These are phyloP conservation scores for Panicum hallii DNA, from an alignment of 202 grass and related monocot genomes.

Conservation along the genomic window DNA sequence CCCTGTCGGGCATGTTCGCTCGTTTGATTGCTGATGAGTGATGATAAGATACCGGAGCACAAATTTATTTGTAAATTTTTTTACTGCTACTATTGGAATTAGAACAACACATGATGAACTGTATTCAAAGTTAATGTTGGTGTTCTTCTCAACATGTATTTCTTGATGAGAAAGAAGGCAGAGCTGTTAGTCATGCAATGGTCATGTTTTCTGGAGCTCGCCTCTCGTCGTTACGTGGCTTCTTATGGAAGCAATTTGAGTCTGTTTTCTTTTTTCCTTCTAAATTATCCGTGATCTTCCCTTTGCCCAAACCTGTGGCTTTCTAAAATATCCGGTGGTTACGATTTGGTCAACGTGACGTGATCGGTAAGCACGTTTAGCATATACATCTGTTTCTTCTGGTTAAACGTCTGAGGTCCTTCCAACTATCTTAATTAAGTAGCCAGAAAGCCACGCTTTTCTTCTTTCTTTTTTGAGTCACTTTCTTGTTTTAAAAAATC, in stretches of 20 bases:
- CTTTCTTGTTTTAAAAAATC: slow-evolving; percentile 33
- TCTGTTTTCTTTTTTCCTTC: neutral
- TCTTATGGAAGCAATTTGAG: neutral
- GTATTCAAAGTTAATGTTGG: neutral
- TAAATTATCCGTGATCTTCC: neutral
- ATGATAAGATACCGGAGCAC: neutral
- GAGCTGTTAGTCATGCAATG: neutral
- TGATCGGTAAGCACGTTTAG: slow-evolving; percentile 30
- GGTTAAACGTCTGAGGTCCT: slow-evolving; percentile 27
- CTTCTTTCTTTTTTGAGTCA: slow-evolving; percentile 29
- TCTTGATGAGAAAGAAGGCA: neutral
- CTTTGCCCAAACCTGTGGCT: neutral
- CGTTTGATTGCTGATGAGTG: neutral
- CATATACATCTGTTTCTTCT: slow-evolving; percentile 25
- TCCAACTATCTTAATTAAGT: slow-evolving; percentile 37
- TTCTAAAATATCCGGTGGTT: slow-evolving; percentile 46
- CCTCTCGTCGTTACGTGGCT: slow-evolving; percentile 19
- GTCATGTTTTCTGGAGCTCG: slow-evolving; percentile 26
- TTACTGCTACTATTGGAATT: neutral
- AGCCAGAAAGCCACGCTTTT: slow-evolving; percentile 20
- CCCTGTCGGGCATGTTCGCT: neutral
- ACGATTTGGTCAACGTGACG: slow-evolving; percentile 47
- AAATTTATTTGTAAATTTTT: neutral
- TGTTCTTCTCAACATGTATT: neutral
- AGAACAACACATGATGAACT: neutral